Conservation (phyloP, 768 basidiomycete genomes). For the Macrolepiota fuliginosa region DNA sequence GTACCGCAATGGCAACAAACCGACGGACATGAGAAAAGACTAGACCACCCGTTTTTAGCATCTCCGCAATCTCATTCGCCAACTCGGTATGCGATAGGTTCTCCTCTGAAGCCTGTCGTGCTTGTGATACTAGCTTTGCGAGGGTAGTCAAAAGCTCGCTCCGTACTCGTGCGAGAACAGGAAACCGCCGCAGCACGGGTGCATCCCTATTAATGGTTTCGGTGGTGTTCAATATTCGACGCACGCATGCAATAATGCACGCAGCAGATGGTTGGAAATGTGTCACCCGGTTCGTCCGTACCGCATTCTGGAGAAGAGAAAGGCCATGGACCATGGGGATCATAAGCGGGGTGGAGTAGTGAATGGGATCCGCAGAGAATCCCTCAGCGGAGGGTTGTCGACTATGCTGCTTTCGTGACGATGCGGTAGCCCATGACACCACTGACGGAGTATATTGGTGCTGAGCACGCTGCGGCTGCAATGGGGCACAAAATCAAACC, state of each 20-base stretch:
- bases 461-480: conserved; percentile 30
- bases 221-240: conserved; percentile 78
- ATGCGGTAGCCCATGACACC: conserved; percentile 50
- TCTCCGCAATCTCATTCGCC: conserved; percentile 62
- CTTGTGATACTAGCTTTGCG: conserved; percentile 78
- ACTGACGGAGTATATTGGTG: conserved; percentile 53
- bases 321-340: conserved; percentile 82
- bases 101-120: conserved; percentile 63
- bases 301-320: conserved; percentile 82
- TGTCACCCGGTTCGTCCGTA: conserved; percentile 66
- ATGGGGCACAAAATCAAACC: conserved; percentile 10
- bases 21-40: conserved; percentile 79
- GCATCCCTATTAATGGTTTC: conserved; percentile 86
- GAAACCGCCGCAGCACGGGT: conserved; percentile 61
- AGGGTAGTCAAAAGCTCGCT: conserved; percentile 80
- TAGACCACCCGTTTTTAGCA: conserved; percentile 79
- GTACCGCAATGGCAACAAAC: conserved; percentile 75
- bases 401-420: conserved; percentile 32
- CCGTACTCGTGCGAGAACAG: conserved; percentile 70
- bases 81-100: conserved; percentile 40
- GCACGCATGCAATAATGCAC: conserved; percentile 91
- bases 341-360: conserved; percentile 80
- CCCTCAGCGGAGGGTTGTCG: conserved; percentile 46
- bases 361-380: conserved; percentile 46
- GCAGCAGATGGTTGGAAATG: conserved; percentile 96